Percentiles rank a stretch among this genome's conserved stretches.
Evolutionary conservation across 1,284 basidiomycete genomes (phyloP).

Genomic region (Hymenochaete sp.): DNA sequence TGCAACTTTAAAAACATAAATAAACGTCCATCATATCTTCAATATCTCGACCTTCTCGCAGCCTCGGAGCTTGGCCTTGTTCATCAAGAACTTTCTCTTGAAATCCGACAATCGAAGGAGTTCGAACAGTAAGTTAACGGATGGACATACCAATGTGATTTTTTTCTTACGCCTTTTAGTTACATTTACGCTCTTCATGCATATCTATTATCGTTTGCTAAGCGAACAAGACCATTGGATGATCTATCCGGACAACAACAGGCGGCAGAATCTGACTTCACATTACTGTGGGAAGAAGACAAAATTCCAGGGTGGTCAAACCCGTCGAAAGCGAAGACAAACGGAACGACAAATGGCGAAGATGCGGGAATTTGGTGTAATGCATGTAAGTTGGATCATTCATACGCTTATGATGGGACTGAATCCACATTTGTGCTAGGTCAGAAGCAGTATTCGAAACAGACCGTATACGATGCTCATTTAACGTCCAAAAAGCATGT

Average conservation of each 20-base stretch:
- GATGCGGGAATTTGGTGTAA: conserved; percentile 86
- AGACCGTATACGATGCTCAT: conserved; percentile 97
- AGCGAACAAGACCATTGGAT: conserved; percentile 81
- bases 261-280: conserved; percentile 64
- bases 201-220: conserved; percentile 83
- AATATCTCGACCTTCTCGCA: conserved; percentile 82
- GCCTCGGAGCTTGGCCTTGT: conserved; percentile 46
- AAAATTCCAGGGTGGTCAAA: conserved; percentile 76
- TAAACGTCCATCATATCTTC: conserved; percentile 78
- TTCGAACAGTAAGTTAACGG: conserved; percentile 61
- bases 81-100: conserved; percentile 65
- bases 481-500: conserved; percentile 91
- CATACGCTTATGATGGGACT: conserved; percentile 2
- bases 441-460: conserved; percentile 90
- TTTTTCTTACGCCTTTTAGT: conserved; percentile 30
- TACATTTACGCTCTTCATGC: conserved; percentile 78
- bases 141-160: neutral
- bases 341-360: conserved; percentile 30
- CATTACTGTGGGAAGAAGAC: conserved; percentile 70
- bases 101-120: conserved; percentile 65
- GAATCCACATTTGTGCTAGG: conserved; percentile 38
- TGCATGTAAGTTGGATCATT: conserved; percentile 61
- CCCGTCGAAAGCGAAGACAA: conserved; percentile 27
- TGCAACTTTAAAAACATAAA: conserved; percentile 82
- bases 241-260: conserved; percentile 68